Base-by-base conservation (phyloP, 768 basidiomycete species). In the Boletales sp. region DNA sequence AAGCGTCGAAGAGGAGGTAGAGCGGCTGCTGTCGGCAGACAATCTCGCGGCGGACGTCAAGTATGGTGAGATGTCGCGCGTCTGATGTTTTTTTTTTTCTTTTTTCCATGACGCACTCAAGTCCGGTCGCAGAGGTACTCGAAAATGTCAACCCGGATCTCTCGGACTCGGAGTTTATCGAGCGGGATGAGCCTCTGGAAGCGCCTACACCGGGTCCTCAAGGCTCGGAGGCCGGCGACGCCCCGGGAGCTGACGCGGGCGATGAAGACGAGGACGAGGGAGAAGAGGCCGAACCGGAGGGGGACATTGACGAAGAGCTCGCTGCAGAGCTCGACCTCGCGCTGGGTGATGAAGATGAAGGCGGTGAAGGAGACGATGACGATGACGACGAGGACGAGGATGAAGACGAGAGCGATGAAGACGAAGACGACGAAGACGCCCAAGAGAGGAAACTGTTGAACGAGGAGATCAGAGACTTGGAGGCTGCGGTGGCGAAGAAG, bases 1-100 rank as follows among this genome's bases (percentile, higher is more conserved):
- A 71, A 93, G 86, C 34, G 92, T 94, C 7, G 93, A 96, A 67
- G 83, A 91, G 67, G 91, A 93, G 61, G 93, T 96, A 9, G 94
- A 95, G 64, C 75, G 91, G 48, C 68, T 96, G 17, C 70, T 95
- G 17, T 86, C 87, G 50, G 84, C 87, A 57, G 93, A 95, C 66
- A 77, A 84, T 2, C 63, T 82, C 36, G 90, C 93, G 3, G 65
- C 77, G 1, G 81, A 90, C 51, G 85, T 90, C 48, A 82, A 86
- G 72, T 93, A 84, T 56, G 88, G 91, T 85, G 62, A 36, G 76
- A 21, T 21, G 2, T 4, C 4, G 4, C 21, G 21, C 21, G 21
- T 21, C 4, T 21, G 21, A 4, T 4, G 2, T 21, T 21, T 21
- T 21, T 21, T 21, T 21, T 21, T 4, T 21, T 21, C 4, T 21